Evolutionary conservation across 2,329 filamentous ascomycete genomes (phyloP).

Genomic region (Exophiala sideris): DNA sequence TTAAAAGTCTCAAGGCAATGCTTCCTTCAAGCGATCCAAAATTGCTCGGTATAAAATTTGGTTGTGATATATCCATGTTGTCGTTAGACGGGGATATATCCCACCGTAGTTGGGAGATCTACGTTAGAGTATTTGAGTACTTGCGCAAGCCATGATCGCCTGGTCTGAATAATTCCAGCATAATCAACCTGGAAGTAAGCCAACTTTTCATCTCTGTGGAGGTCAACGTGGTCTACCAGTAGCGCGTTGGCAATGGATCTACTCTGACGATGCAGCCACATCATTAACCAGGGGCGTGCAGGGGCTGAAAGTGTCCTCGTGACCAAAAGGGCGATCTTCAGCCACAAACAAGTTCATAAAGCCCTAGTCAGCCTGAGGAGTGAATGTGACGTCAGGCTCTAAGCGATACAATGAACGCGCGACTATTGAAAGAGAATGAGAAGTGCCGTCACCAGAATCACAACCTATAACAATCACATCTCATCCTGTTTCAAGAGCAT

Average conservation of each 20-base stretch:
- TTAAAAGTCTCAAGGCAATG: background rate
- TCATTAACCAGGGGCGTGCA: conserved; percentile 1
- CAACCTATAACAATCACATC: background rate
- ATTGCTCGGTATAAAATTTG: background rate
- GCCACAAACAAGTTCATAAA: conserved; percentile 22
- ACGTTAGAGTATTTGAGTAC: background rate
- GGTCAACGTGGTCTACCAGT: too few relatives aligned
- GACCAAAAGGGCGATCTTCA: conserved; percentile 6
- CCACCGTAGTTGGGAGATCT: background rate
- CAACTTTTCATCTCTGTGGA: too few relatives aligned
- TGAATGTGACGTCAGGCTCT: conserved; percentile 17
- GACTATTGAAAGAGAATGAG: too few relatives aligned
- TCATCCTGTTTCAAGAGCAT: too few relatives aligned
- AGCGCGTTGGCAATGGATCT: background rate
- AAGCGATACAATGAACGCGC: too few relatives aligned
- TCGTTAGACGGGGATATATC: background rate
- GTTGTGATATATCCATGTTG: background rate
- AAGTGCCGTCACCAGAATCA: background rate
- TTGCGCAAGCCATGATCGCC: too few relatives aligned
- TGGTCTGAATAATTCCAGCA: background rate
- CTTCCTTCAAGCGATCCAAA: background rate
- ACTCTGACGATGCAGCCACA: conserved; percentile 7
- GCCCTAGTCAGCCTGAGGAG: background rate
- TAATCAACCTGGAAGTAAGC: background rate
- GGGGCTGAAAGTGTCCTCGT: conserved; percentile 3